phyloP scores from a whole-genome alignment of 2,329 filamentous ascomycete species.

The Ceratocystis variospora region DNA sequence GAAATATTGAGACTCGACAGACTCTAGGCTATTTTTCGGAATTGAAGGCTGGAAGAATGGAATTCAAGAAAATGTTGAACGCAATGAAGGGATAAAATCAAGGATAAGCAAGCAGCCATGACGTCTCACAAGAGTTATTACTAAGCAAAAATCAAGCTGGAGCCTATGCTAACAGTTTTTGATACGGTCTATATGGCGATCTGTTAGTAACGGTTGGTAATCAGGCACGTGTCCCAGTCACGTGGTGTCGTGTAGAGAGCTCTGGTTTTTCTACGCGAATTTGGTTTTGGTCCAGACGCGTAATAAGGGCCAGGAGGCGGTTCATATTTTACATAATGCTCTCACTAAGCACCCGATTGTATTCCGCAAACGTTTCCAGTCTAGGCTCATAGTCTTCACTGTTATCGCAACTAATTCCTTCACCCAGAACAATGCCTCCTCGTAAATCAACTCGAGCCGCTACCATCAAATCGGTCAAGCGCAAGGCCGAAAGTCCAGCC shows the following conservation, averaged over 20 bases:
- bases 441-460: slow-evolving; percentile 15
- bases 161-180: slow-evolving; percentile 5
- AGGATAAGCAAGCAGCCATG: background rate
- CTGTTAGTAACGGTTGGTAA: background rate
- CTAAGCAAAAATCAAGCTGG: background rate
- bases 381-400: background rate
- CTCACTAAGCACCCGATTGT: no score
- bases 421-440: background rate
- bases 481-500: slow-evolving; percentile 20
- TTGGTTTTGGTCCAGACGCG: background rate
- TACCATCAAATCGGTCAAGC: slow-evolving; percentile 9
- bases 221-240: background rate
- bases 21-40: background rate
- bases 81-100: background rate
- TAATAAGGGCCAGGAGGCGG: no score
- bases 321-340: no score
- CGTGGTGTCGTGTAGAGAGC: slow-evolving; percentile 8
- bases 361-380: no score
- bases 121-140: background rate
- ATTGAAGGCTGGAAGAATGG: background rate
- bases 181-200: background rate
- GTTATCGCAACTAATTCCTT: background rate
- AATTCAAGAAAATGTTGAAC: background rate
- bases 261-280: background rate
- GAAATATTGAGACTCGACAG: background rate